A percentile compares a stretch with the other conserved stretches of the same genome.
Evolutionary conservation across 2,329 filamentous ascomycete species (phyloP).

Genomic region (Pseudopithomyces maydicus): DNA sequence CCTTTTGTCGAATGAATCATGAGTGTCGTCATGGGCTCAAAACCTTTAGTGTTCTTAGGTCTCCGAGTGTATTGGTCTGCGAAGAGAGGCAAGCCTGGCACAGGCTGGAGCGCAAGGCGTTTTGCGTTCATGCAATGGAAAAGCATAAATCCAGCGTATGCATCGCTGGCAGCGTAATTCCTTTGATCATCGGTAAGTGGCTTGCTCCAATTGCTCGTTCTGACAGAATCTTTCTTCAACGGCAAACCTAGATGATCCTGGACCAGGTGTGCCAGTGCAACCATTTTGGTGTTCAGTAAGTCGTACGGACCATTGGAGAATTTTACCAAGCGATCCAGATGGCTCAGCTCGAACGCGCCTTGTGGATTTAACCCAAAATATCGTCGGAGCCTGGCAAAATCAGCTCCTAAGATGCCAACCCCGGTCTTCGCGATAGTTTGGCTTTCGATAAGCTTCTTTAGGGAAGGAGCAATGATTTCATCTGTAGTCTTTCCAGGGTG

Average conservation of each 20-base stretch:
- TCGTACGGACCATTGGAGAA: constrained; percentile 58
- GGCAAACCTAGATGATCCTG: constrained; percentile 73
- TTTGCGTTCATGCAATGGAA: constrained; percentile 74
- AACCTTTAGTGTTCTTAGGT: background rate
- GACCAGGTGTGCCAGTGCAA: constrained; percentile 72
- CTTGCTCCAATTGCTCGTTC: constrained; percentile 75
- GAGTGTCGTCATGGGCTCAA: constrained; percentile 20
- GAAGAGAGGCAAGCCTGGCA: constrained; percentile 28
- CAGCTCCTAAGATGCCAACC: constrained; percentile 71
- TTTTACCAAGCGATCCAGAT: constrained; percentile 79
- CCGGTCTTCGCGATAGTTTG: constrained; percentile 73
- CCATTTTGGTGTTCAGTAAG: constrained; percentile 51
- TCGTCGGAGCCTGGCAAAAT: constrained; percentile 67
- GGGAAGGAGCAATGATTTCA: constrained; percentile 71
- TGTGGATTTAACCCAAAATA: constrained; percentile 67
- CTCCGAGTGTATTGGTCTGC: constrained; percentile 32
- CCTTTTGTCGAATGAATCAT: constrained; percentile 23
- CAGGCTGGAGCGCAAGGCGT: constrained; percentile 57
- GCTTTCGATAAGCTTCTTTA: constrained; percentile 75
- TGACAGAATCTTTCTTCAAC: constrained; percentile 78
- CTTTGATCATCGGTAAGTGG: constrained; percentile 68
- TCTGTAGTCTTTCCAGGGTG: constrained; percentile 48
- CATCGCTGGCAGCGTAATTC: constrained; percentile 78
- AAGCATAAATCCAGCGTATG: constrained; percentile 80
- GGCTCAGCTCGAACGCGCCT: constrained; percentile 80